Evolutionary conservation across 2,329 filamentous ascomycete genomes (phyloP), one percentile per base, ranked within the genome.

Genomic region (Capronia americana): DNA sequence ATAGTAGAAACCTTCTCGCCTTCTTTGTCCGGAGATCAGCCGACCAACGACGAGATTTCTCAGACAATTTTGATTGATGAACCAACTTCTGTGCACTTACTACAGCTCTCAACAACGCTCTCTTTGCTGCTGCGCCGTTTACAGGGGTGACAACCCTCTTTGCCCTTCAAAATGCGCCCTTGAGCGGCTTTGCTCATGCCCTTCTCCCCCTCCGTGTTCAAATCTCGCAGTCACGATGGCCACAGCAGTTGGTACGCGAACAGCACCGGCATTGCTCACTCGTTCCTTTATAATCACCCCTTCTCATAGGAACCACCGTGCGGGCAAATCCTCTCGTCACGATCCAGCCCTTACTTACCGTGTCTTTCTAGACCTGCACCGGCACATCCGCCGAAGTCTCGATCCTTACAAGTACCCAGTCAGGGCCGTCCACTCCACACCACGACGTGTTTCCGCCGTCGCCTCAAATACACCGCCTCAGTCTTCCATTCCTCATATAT

Each of bases 401-500:
- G 61, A 64, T 51, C 67, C 69, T 14, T 70, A 69, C 70, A 66
- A 62, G 26, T 54, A 51, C 65, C 28, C 53, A 4, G 59, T 60
- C 28, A 55, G 61, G 65, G 32, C 24, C 20, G 44, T 65, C 10
- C 63, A 61, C 65, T 68, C 61, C 30, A 68, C 66, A 44, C 57
- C 57, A 30, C 69, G 64, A 28, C 48, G 53, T 55, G 44, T 41
- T 41, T 50, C 61, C 12, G 58, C 62, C n/a, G 12, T 41, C 11
- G 34, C 44, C 30, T n/a, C 32, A 2, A 3, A 32, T 2, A 8
- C 55, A 7, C 7, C 48, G n/a, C 38, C 67, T 6, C 38, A 67
- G 8, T 70, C 69, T 8, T 74, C 75, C 28, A 72, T 77, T 38
- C 75, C 75, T 12, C 77, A 77, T 23, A 78, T 92, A 74, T 86